These are phyloP conservation scores for Botrytis cinerea DNA, from an alignment of 2,329 filamentous ascomycete species.

Conservation along the genomic window DNA sequence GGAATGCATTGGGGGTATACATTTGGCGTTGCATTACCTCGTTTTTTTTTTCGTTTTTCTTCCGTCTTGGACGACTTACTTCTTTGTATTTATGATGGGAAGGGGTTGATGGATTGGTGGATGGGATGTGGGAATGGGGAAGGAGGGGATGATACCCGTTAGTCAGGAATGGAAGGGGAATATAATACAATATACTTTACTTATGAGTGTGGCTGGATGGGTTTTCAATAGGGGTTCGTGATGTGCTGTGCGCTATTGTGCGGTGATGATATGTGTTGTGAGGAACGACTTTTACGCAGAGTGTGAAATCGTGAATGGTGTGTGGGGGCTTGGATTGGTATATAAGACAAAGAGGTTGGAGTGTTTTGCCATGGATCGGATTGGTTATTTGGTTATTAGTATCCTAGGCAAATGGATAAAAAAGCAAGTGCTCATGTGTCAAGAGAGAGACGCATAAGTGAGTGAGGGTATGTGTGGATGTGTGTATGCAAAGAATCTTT, in stretches of 20 bases:
- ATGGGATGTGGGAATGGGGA: neutral
- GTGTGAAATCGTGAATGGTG: neutral
- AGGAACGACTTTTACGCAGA: neutral
- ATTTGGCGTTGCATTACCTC: neutral
- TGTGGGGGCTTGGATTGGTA: neutral
- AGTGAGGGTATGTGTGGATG: neutral
- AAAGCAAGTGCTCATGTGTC: neutral
- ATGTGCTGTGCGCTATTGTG: neutral
- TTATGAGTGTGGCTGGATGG: neutral
- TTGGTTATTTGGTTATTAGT: neutral
- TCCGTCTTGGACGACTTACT: neutral
- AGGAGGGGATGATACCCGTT: neutral
- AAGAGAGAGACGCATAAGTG: neutral
- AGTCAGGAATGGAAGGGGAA: neutral
- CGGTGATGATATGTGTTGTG: neutral
- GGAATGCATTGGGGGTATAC: neutral
- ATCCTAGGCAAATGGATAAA: neutral
- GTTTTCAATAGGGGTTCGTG: neutral
- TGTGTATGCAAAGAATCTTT: accelerated
- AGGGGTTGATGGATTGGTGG: neutral
- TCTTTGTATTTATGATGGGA: constrained; percentile 5
- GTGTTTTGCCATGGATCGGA: neutral
- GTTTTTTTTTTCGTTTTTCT: neutral
- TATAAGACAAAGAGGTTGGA: neutral
- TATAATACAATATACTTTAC: neutral